Base-by-base conservation (phyloP, 2,329 filamentous ascomycete species). In the Rhinocladiella mackenziei region DNA sequence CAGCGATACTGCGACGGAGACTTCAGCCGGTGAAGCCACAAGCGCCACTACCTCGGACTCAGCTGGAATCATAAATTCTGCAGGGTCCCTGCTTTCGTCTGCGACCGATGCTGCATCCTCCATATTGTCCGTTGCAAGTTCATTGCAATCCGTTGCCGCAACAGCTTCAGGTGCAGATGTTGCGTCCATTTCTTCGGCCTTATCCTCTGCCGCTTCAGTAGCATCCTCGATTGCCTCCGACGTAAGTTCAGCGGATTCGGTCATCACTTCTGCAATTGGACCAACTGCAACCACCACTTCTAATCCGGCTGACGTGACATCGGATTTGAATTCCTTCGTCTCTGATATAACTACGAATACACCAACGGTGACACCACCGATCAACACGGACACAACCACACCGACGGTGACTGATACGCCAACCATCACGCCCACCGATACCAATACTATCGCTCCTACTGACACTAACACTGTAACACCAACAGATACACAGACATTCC, bases 381-480 rank as follows among this genome's bases (percentile, higher is more conserved):
- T 8, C 8, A 11, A 11, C 4, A 35, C 32, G 5, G 32, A 35
- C 30, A 48, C 23, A 5, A 26, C 34, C 11, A 37, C 45, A 7
- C 25, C 37, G 4, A 13, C 34, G 8, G 39, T 40, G 20, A 48
- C 38, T 2, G 44, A 36, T 11, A 31, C 36, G 10, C 35, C 43
- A 28, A 50, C 40, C 3, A 32, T 11, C 7, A 25, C 34, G 6
- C 31, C 40, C 10, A 33, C 32, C 23, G 36, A 45, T 35, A 15
- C 39, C 10, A 37, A 46, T 14, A 40, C 51, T 13, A 43, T 41
- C 7, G 43, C 42, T 29, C 38, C 39, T 19, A 50, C 51, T 7
- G 45, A 36, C 32, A 46, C 47, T 3, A 58, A 60, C 6, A 58
- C 63, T 3, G 56, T 59, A 17, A 59, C 64, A n/a, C 32, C 29